Percentiles rank a stretch among this genome's conserved stretches.
Evolutionary conservation across 2,329 filamentous ascomycete species (phyloP).

Genomic region (Exophiala oligosperma): DNA sequence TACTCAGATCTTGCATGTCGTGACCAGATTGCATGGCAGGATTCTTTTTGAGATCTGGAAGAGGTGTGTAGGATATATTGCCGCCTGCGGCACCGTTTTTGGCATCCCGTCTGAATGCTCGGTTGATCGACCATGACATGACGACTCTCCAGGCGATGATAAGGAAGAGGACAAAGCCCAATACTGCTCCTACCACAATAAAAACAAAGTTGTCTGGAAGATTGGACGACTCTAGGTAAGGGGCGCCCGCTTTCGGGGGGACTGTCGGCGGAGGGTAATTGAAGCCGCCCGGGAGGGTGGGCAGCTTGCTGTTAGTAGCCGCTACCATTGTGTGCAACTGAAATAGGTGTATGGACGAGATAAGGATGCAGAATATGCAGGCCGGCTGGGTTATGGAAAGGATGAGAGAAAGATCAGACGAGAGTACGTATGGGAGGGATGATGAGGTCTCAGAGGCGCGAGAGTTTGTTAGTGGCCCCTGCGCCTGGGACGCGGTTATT

Average conservation of each 20-base stretch:
- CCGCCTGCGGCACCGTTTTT: slow-evolving; percentile 60
- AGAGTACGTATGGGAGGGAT: neutral
- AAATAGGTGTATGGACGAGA: neutral
- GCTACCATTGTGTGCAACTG: slow-evolving; percentile 15
- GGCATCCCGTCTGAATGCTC: slow-evolving; percentile 85
- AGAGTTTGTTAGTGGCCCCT: slow-evolving; percentile 7
- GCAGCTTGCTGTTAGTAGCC: slow-evolving; percentile 38
- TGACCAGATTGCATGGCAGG: slow-evolving; percentile 34
- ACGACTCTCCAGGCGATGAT: slow-evolving; percentile 85
- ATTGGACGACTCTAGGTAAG: slow-evolving; percentile 85
- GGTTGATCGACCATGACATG: slow-evolving; percentile 86
- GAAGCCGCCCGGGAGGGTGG: slow-evolving; percentile 57
- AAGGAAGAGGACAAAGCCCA: slow-evolving; percentile 79
- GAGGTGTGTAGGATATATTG: slow-evolving; percentile 65
- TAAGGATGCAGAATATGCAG: slow-evolving; percentile 8
- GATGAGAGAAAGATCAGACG: neutral
- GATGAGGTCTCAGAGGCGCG: slow-evolving; percentile 6
- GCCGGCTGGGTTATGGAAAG: neutral
- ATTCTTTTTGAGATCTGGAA: slow-evolving; percentile 43
- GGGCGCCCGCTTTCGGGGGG: slow-evolving; percentile 79
- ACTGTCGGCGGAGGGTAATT: slow-evolving; percentile 73
- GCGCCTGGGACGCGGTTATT: neutral
- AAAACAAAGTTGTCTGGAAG: slow-evolving; percentile 93
- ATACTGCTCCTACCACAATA: slow-evolving; percentile 85
- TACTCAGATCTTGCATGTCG: slow-evolving; percentile 33